Conservation (phyloP, 805 yeast species). For the Teunomyces barrocoloradensis region DNA sequence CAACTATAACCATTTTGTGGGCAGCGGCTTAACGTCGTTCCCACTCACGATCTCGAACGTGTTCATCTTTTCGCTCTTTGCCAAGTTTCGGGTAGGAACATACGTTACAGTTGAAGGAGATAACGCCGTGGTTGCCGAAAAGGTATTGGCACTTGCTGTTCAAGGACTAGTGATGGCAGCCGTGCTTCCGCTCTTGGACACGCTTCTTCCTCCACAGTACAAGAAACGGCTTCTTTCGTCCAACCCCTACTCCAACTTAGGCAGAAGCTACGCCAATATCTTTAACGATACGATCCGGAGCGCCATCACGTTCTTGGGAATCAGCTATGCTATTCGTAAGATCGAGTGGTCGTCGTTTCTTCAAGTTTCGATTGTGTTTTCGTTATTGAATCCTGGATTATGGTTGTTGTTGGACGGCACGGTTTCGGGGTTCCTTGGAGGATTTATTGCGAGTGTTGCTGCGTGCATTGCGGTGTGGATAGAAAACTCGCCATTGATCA, state of each 20-base stretch:
- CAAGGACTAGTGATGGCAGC: constrained; percentile 63
- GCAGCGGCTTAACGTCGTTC: constrained; percentile 30
- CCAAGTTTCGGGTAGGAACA: constrained; percentile 10
- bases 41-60: constrained; percentile 13
- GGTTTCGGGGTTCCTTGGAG: constrained; percentile 46
- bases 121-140: constrained; percentile 11
- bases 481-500: constrained; percentile 23
- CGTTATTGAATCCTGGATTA: constrained; percentile 58
- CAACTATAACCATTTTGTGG: constrained; percentile 48
- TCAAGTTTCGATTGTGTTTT: constrained; percentile 65
- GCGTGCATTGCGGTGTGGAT: constrained; percentile 32
- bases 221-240: constrained; percentile 36
- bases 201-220: constrained; percentile 25
- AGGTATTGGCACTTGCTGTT: constrained; percentile 30
- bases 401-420: constrained; percentile 69
- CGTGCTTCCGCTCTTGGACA: constrained; percentile 46
- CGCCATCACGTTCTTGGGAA: constrained; percentile 63
- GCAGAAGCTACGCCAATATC: constrained; percentile 24
- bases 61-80: constrained; percentile 13
- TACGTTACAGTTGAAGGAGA: constrained; percentile 6
- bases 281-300: constrained; percentile 40
- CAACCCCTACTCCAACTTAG: constrained; percentile 33
- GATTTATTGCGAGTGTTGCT: constrained; percentile 27
- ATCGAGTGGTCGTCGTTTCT: constrained; percentile 65
- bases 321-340: constrained; percentile 66